Percentiles rank a stretch among this genome's conserved stretches.
Evolutionary conservation across 805 yeast species (phyloP).

Genomic region (Ogataea trehaloabstinens): DNA sequence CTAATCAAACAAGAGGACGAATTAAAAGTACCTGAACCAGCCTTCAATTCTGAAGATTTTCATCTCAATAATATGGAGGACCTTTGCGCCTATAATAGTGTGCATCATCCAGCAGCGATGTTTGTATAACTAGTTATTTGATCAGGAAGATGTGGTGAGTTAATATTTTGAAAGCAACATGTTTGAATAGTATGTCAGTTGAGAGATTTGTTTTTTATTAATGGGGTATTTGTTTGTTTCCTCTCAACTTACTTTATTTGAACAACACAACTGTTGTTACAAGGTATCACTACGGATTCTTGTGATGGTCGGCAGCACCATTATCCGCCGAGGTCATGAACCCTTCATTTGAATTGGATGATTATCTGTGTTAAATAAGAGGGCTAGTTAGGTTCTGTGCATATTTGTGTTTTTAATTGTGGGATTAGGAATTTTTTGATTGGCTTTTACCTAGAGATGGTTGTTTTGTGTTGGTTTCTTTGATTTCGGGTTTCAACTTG

Average conservation of each 20-base stretch:
- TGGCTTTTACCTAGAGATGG: neutral
- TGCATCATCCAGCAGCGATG: slow-evolving; percentile 43
- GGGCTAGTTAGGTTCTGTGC: neutral
- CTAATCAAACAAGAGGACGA: slow-evolving; percentile 17
- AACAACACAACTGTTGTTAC: slow-evolving; percentile 3
- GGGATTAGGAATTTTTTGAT: slow-evolving; percentile 1
- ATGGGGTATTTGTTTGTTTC: slow-evolving; percentile 24
- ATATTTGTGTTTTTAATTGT: slow-evolving; percentile 4
- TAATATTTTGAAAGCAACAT: no score
- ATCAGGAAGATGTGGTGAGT: slow-evolving; percentile 6
- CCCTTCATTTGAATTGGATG: slow-evolving; percentile 33
- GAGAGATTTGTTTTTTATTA: slow-evolving; percentile 10
- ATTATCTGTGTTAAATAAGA: slow-evolving; percentile 20
- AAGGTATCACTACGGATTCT: neutral
- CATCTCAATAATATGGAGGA: slow-evolving; percentile 25
- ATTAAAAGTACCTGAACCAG: slow-evolving; percentile 14
- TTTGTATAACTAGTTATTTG: slow-evolving; percentile 14
- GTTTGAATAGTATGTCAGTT: neutral
- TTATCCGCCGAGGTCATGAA: slow-evolving; percentile 29
- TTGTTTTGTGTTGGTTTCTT: neutral
- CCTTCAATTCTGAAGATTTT: slow-evolving; percentile 13
- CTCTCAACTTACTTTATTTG: slow-evolving; percentile 4
- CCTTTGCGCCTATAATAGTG: slow-evolving; percentile 35
- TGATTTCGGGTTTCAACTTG: neutral
- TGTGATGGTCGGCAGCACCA: slow-evolving; percentile 40